Evolutionary conservation across 2,329 filamentous ascomycete genomes (phyloP), one percentile per base, ranked within the genome.

Genomic region (Diaporthe ampelina): DNA sequence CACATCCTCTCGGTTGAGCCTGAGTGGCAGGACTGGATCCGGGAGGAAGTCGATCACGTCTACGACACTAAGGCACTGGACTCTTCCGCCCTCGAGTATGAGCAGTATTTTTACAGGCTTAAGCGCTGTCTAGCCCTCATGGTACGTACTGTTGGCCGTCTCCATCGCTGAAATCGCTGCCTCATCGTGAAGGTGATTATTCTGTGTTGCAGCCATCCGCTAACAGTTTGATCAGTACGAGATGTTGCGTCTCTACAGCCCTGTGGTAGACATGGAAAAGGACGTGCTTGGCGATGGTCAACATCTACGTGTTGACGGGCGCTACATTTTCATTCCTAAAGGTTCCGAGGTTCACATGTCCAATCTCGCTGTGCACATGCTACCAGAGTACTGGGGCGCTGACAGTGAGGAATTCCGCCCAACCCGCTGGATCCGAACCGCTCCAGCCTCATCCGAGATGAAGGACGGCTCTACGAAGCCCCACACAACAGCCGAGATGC

Each of bases 111-210:
- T 26, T 59, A 58, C 24, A 67, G 70, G 21, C 71, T 75, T 24
- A 72, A 70, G 15, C 68, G 71, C 19, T 75, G 74, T 21, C 52
- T 75, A 21, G 74, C 74, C 2, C 32, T 70, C 13, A 75, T 75
- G 74, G 74, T 73, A 52, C 15, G 74, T 52, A n/a, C 9, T 48
- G n/a, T 8, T 13, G 35, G 4, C 19, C 3, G 0, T 1, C 19
- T 2, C 8, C 1, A 3, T 9, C 19, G 9, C 2, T 13, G 32
- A 3, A 15, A 6, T n/a, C 9, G 13, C 15, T 8, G 17, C 7
- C 7, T 10, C n/a, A 2, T 45, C 21, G 6, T 6, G 6, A 29
- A 1, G 2, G 7, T 2, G 4, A 35, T 24, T 13, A 3, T 26
- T 13, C 17, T 37, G 13, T 5, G 2, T 37, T 8, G 26, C 32